Conservation (phyloP, 352 stramenopile genomes). For the Bremia lactucae region DNA sequence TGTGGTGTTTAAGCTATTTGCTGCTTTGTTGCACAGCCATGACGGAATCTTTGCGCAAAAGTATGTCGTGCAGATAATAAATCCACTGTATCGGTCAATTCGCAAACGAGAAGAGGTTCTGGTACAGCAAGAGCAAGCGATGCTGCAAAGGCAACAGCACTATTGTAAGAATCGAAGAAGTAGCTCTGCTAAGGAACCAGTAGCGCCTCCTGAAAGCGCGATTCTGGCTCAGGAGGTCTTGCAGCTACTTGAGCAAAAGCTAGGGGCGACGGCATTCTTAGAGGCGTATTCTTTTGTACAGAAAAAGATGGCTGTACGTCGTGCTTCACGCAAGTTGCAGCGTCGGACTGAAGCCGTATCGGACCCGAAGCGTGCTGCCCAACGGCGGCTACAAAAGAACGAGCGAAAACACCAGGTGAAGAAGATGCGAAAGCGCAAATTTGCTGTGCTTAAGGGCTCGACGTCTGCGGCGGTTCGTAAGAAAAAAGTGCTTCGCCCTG, state of each 20-base stretch:
- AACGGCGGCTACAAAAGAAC: slow-evolving; percentile 82
- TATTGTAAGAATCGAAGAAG: slow-evolving; percentile 22
- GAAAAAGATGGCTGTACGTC: slow-evolving; percentile 60
- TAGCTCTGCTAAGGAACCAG: slow-evolving; percentile 7
- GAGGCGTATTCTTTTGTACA: slow-evolving; percentile 82
- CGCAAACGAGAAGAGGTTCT: slow-evolving; percentile 43
- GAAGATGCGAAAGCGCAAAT: slow-evolving; percentile 85
- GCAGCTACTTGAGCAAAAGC: slow-evolving; percentile 74
- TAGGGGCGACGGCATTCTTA: slow-evolving; percentile 61
- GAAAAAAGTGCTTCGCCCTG: slow-evolving; percentile 50
- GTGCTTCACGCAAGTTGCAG: slow-evolving; percentile 60
- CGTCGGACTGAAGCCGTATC: slow-evolving; percentile 69
- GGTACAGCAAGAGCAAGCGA: slow-evolving; percentile 17
- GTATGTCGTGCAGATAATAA: slow-evolving; percentile 76
- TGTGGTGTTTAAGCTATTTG: slow-evolving; percentile 82
- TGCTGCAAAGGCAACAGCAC: slow-evolving; percentile 18
- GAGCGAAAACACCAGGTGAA: slow-evolving; percentile 71
- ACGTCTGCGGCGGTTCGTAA: slow-evolving; percentile 43
- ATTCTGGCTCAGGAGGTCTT: slow-evolving; percentile 78
- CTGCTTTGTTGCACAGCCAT: slow-evolving; percentile 53
- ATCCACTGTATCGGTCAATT: slow-evolving; percentile 68
- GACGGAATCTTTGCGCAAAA: slow-evolving; percentile 32
- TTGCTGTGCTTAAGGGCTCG: slow-evolving; percentile 73
- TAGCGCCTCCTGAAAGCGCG: slow-evolving; percentile 31
- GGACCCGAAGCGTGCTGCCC: slow-evolving; percentile 58